Base-by-base conservation (phyloP, 2,329 filamentous ascomycete species). In the Aspergillus ruber region DNA sequence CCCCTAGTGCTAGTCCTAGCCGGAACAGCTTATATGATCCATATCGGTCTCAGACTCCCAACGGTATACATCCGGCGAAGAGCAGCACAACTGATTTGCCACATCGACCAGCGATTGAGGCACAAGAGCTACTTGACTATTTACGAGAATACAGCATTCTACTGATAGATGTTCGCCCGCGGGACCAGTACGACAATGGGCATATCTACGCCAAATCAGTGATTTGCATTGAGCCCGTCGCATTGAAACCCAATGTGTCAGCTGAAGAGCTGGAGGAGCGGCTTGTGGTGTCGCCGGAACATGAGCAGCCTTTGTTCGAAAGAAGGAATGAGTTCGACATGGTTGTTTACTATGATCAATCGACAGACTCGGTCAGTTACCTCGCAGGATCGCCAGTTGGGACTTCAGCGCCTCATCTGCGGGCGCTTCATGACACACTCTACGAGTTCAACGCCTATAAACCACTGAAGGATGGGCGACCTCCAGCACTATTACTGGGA, bases 201-300 rank as follows among this genome's bases (percentile, higher is more conserved):
- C 93, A 98, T 63, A 90, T 98, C 53, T 86, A 86, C 73, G 83
- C 86, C 5, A 84, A 84, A 47, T 84, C 82, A 5, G 87, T 90
- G 35, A 88, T 98, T 40, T 98, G 93, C 66, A 81, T 98, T 50
- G 93, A 98, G 60, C 89, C 90, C 20, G 80, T 94, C 40, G 79
- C 85, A 8, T 67, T 89, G 42, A 81, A 87, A 46, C 80, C 84
- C 40, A 84, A 81, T 27, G 76, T 82, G 56, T 85, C 82, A 13
- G 82, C 80, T 1, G 81, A 84, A 52, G 74, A 84, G 53, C 69
- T 85, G 3, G 74, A 78, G 48, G 74, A 77, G 45, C 69, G 72
- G 12, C 60, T 77, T 13, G 64, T 77, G 9, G 62, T 75, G 38
- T 74, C 73, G 10, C 73, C 73, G 2, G 71, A 74, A 42, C 58